Evolutionary conservation across 2,329 filamentous ascomycete species (phyloP).

Genomic region (Monosporascus sp.): DNA sequence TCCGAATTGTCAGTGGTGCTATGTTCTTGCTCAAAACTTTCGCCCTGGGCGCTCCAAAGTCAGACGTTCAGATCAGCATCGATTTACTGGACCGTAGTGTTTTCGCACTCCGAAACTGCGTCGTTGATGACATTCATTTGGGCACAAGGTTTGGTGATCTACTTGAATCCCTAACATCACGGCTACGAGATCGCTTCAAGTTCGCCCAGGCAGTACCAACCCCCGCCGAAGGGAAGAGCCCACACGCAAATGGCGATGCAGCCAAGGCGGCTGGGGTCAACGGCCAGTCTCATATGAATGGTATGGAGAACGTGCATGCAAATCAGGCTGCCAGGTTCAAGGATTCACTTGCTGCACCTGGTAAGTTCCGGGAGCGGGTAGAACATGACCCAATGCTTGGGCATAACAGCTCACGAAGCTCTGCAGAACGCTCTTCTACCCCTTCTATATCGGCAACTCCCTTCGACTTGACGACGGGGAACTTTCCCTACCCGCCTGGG

Average conservation of each 20-base stretch:
- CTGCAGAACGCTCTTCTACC: slow-evolving; percentile 34
- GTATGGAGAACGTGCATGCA: slow-evolving; percentile 20
- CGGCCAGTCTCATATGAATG: slow-evolving; percentile 25
- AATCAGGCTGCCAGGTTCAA: slow-evolving; percentile 19
- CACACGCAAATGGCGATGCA: slow-evolving; percentile 29
- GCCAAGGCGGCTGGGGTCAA: slow-evolving; percentile 18
- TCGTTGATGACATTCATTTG: slow-evolving; percentile 80
- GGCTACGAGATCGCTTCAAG: slow-evolving; percentile 70
- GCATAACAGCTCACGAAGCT: slow-evolving; percentile 7
- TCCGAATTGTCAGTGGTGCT: slow-evolving; percentile 78
- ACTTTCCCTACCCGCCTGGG: slow-evolving; percentile 48
- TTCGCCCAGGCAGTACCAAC: slow-evolving; percentile 49
- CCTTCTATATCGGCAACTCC: slow-evolving; percentile 58
- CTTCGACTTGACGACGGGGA: slow-evolving; percentile 52
- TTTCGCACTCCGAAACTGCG: slow-evolving; percentile 67
- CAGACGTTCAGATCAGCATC: slow-evolving; percentile 72
- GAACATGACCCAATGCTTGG: neutral
- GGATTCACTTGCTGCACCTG: slow-evolving; percentile 23
- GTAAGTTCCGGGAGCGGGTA: slow-evolving; percentile 15
- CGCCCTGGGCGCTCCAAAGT: slow-evolving; percentile 72
- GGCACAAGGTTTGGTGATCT: slow-evolving; percentile 81
- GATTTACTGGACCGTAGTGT: slow-evolving; percentile 71
- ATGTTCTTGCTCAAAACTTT: slow-evolving; percentile 86
- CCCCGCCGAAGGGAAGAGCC: slow-evolving; percentile 38
- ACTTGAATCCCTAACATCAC: slow-evolving; percentile 71